phyloP scores from a whole-genome alignment of 495 filamentous ascomycete species.

The Penicillium samsonianum region DNA sequence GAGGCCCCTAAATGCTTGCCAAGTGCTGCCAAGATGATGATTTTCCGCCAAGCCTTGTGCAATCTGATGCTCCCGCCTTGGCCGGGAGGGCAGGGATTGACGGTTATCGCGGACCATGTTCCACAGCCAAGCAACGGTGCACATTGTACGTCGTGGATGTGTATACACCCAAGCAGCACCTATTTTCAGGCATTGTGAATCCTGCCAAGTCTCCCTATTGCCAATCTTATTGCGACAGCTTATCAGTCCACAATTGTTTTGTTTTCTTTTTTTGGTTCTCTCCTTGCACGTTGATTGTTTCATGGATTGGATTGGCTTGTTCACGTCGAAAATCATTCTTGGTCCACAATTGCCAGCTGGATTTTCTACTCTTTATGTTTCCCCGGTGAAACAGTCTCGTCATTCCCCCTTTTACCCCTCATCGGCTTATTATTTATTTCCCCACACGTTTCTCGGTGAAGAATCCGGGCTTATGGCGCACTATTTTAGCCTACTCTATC shows the following conservation, averaged over 20 bases:
- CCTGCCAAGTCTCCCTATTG: conserved; percentile 15
- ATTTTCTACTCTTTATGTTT: not conserved
- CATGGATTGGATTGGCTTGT: conserved; percentile 1
- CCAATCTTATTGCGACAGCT: conserved; percentile 10
- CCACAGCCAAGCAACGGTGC: conserved; percentile 19
- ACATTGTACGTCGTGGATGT: conserved; percentile 3
- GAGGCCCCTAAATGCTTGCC: conserved; percentile 34
- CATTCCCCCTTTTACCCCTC: conserved; percentile 19
- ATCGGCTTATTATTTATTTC: conserved; percentile 11
- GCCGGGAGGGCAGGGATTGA: conserved; percentile 21
- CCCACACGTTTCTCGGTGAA: conserved; percentile 27
- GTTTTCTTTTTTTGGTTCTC: not conserved
- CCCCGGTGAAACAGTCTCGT: not conserved
- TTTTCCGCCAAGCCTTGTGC: conserved; percentile 41
- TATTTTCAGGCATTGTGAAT: conserved; percentile 11
- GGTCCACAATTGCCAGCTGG: not conserved
- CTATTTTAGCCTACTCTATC: conserved; percentile 4
- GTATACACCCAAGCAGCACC: conserved; percentile 1
- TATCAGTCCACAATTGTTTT: conserved; percentile 3
- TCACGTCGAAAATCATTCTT: not conserved
- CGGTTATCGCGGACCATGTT: conserved; percentile 19
- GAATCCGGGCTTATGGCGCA: conserved; percentile 23
- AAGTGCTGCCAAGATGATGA: conserved; percentile 35
- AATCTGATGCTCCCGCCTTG: conserved; percentile 39
- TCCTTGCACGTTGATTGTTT: conserved; percentile 4